phyloP scores from a whole-genome alignment of 148 eudicot species.

The Oxyria digyna region DNA sequence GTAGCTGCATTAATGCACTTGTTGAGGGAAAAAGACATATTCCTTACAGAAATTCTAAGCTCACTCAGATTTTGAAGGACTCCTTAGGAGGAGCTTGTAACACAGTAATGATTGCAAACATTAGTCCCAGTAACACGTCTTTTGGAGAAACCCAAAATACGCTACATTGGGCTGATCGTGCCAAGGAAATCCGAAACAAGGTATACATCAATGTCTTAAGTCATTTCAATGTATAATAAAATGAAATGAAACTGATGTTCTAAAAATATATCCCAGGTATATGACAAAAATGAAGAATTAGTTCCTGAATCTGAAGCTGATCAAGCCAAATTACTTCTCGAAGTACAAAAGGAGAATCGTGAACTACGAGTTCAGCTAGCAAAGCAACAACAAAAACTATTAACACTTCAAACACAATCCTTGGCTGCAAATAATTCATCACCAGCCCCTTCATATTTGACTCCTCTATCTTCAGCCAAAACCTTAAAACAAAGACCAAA shows the following conservation, averaged over 20 bases:
- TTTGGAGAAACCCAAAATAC: conserved; percentile 91
- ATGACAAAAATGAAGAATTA: conserved; percentile 56
- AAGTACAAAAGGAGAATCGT: conserved; percentile 73
- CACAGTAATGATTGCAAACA: conserved; percentile 84
- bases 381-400: conserved; percentile 66
- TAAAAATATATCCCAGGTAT: conserved; percentile 20
- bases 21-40: conserved; percentile 92
- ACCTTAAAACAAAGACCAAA: conserved; percentile 31
- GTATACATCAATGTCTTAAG: conserved; percentile 11
- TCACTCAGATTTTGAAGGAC: conserved; percentile 88
- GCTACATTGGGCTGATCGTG: conserved; percentile 95
- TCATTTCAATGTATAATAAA: neutral
- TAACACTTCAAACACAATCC: conserved; percentile 56
- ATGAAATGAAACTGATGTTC: neutral
- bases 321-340: conserved; percentile 59
- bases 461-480: conserved; percentile 32
- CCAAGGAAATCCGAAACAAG: conserved; percentile 82
- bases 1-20: conserved; percentile 89
- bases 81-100: conserved; percentile 85
- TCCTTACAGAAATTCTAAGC: conserved; percentile 83
- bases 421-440: conserved; percentile 52
- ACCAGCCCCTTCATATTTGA: conserved; percentile 34
- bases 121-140: conserved; percentile 66
- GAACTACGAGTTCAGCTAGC: conserved; percentile 62
- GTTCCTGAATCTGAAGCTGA: conserved; percentile 43